phyloP scores from a whole-genome alignment of 1,139 yeast species.

The Yamadazyma pseudoaaseri region DNA sequence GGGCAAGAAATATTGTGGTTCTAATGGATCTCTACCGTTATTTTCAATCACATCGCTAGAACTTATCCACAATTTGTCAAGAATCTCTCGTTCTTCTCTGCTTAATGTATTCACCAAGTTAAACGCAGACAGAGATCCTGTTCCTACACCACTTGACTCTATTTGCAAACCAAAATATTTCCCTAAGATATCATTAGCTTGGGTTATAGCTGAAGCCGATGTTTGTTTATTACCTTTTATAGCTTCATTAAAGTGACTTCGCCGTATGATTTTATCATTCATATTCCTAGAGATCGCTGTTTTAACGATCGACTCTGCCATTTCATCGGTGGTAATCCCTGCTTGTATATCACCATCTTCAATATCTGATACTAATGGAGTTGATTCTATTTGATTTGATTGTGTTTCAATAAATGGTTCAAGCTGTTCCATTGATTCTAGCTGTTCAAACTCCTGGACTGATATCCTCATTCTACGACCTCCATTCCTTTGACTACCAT shows the following conservation, averaged over 20 bases:
- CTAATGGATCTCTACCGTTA: conserved; percentile 6
- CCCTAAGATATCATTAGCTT: conserved; percentile 20
- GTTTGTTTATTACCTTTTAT: conserved; percentile 2
- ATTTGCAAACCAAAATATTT: conserved; percentile 29
- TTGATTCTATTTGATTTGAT: background rate
- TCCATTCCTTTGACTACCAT: background rate
- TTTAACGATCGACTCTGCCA: conserved; percentile 4
- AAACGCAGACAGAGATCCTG: conserved; percentile 6
- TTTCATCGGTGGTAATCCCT: conserved; percentile 1
- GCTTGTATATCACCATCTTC: background rate
- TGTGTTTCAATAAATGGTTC: too few relatives aligned
- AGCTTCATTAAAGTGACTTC: conserved; percentile 6
- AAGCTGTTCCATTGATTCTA: background rate
- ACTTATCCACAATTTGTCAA: conserved; percentile 22
- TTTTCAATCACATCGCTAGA: conserved; percentile 4
- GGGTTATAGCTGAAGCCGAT: conserved; percentile 18
- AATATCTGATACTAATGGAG: background rate
- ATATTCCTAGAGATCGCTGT: conserved; percentile 6
- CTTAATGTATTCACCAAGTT: conserved; percentile 22
- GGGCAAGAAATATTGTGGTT: conserved; percentile 19
- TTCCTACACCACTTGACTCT: background rate
- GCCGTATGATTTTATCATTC: conserved; percentile 5
- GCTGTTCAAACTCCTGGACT: conserved; percentile 3
- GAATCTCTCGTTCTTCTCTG: conserved; percentile 19
- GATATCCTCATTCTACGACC: conserved; percentile 3